These are phyloP conservation scores for Populus tremula DNA, from an alignment of 345 rosid genomes.

Conservation along the genomic window DNA sequence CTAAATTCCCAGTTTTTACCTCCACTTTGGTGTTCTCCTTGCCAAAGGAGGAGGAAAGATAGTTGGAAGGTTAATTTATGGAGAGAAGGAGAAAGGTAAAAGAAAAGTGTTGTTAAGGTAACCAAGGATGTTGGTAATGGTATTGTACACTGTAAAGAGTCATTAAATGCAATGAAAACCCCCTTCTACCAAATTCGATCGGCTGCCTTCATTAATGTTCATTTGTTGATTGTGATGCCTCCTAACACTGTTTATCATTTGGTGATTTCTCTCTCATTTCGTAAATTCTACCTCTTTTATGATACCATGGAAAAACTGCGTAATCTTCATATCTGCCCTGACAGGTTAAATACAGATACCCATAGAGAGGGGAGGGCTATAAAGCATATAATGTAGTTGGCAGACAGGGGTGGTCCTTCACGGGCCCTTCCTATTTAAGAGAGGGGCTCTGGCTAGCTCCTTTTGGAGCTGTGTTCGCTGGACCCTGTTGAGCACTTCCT, in stretches of 20 bases:
- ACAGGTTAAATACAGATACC: too few species aligned
- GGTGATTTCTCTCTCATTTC: not conserved
- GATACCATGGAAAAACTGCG: not conserved
- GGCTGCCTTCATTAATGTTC: not conserved
- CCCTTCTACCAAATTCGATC: not conserved
- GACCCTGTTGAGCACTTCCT: not conserved
- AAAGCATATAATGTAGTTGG: not conserved
- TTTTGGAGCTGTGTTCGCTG: not conserved
- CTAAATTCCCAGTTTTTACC: constrained; percentile 17
- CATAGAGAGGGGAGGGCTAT: too few species aligned
- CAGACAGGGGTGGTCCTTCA: constrained; percentile 12
- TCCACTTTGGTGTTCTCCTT: constrained; percentile 20
- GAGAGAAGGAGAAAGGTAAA: not conserved
- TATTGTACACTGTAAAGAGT: constrained; percentile 29
- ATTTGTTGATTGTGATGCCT: not conserved
- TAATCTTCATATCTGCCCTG: not conserved
- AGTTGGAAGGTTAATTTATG: not conserved
- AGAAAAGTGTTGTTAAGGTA: constrained; percentile 1
- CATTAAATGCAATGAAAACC: not conserved
- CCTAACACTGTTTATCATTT: not conserved
- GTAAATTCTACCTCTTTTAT: too few species aligned
- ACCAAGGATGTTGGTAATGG: constrained; percentile 4
- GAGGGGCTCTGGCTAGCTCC: not conserved
- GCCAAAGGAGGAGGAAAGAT: constrained; percentile 10
- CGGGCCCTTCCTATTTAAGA: constrained; percentile 20